Evolutionary conservation across 768 basidiomycete species (phyloP), one percentile per base, ranked within the genome.

Genomic region (Russula vinacea): DNA sequence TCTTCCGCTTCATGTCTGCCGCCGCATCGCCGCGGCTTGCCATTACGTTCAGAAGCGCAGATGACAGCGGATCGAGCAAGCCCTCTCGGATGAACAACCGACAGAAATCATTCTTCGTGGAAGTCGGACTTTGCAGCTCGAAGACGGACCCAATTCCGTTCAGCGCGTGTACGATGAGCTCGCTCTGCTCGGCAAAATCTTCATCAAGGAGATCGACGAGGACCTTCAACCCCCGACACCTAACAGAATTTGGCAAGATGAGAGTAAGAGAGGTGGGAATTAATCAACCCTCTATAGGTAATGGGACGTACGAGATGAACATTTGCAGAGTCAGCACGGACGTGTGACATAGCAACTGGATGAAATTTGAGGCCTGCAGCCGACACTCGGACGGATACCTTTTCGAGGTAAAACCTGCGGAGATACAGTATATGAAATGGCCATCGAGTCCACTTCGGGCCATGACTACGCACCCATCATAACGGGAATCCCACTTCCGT

Each of bases 51-150:
- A 96, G 77, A 29, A 99, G 76, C 2, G 96, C 97, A 2, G 89
- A 86, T 1, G 94, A 92, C 1, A 99, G 78, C 0, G 97, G 96
- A 68, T 97, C 95, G 52, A 97, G 79, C 3, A 99, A 79, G 32
- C 97, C 97, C 76, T 98, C 97, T 6, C 94, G 83, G 47, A 97
- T 92, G 78, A 98, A 96, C 90, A 98, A 95, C 11, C 97, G 85
- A 72, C 95, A 98, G 73, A 98, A 98, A 75, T 98, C 97, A 72
- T 97, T 98, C 74, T 97, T 93, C 13, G 95, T 94, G 40, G 64
- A 65, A 4, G 95, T 97, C 9, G 97, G 92, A 53, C 92, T 94
- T 74, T 98, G 90, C 14, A 98, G 82, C 67, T 98, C 95, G 71
- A 99, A 98, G 17, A 98, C 97, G 67, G 87, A 93, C 53, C 89